A percentile compares a stretch with the other conserved stretches of the same genome.
Evolutionary conservation across 2,329 filamentous ascomycete genomes (phyloP).

Genomic region (Pseudonectria foliicola): DNA sequence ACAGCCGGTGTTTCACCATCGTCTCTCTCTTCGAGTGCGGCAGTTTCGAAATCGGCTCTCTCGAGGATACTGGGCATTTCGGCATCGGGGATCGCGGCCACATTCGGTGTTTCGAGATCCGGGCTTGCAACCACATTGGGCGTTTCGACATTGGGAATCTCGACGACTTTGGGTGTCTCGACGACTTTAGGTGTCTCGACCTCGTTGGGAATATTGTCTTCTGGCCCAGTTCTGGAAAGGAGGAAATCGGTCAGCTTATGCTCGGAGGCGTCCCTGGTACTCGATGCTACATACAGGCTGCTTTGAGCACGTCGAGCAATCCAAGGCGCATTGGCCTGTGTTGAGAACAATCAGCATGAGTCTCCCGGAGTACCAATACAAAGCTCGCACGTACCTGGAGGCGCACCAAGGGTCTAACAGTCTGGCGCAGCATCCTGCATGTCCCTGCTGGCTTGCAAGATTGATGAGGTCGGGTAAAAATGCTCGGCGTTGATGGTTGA

Average conservation of each 20-base stretch:
- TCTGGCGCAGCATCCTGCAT: constrained; percentile 25
- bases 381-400: constrained; percentile 14
- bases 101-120: too few species aligned
- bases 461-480: constrained; percentile 14
- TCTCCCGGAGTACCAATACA: neutral
- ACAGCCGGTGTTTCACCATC: too few species aligned
- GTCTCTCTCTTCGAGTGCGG: too few species aligned
- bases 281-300: constrained; percentile 18
- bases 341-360: constrained; percentile 6
- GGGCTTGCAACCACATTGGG: too few species aligned
- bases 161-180: too few species aligned
- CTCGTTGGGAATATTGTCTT: constrained; percentile 12
- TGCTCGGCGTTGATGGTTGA: constrained; percentile 4
- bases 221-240: constrained; percentile 9
- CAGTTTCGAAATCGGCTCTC: too few species aligned
- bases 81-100: too few species aligned
- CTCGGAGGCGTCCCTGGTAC: neutral
- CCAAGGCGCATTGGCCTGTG: constrained; percentile 17
- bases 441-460: constrained; percentile 12
- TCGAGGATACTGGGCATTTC: too few species aligned
- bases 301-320: constrained; percentile 18
- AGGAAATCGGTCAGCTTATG: neutral
- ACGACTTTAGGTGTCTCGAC: neutral
- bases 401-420: constrained; percentile 16
- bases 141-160: too few species aligned